Evolutionary conservation across 1,284 basidiomycete species (phyloP), one percentile per base, ranked within the genome.

Genomic region (Butyriboletus appendiculatus): DNA sequence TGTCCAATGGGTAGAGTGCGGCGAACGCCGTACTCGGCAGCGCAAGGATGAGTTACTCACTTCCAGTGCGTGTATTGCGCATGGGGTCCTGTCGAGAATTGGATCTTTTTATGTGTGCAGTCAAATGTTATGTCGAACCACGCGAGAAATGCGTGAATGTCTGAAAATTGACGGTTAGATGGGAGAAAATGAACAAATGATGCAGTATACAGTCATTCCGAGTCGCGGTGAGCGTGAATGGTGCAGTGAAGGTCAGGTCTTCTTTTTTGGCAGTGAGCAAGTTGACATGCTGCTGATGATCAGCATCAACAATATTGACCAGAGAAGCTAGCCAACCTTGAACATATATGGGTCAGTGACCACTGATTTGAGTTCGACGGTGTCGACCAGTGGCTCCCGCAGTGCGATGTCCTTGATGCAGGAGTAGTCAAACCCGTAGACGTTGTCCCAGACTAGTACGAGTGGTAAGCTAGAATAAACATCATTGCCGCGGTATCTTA

Each of bases 371-470:
- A 97, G 76, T 61, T 98, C 95, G 56, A 99, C 97, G 22, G 95
- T 98, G 76, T 99, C 97, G 34, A 99, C 97, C 22, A 99, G 79
- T 40, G 97, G 97, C 73, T 99, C 97, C 44, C 90, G 85, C 51
- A 99, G 79, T 5, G 97, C 97, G 68, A 99, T 98, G 70, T 98
- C 95, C 76, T 99, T 98, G 82, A 99, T 99, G 75, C 96, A 98
- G 44, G 94, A 97, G 76, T 95, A 99, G 76, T 99, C 95, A 73
- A 99, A 99, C 41, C 97, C 97, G 74, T 99, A 99, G 30, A 99
- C 97, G 66, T 98, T 96, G 71, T 98, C 96, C 97, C 97, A 99
- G 81, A 98, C 94, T 96, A 64, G 32, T 9, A 49, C 30, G 14
- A 26, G 45, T 35, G n/a, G 35, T 39, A 43, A 41, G 45, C 40